Base-by-base conservation (phyloP, 495 filamentous ascomycete species). In the Penicillium malachiteum region DNA sequence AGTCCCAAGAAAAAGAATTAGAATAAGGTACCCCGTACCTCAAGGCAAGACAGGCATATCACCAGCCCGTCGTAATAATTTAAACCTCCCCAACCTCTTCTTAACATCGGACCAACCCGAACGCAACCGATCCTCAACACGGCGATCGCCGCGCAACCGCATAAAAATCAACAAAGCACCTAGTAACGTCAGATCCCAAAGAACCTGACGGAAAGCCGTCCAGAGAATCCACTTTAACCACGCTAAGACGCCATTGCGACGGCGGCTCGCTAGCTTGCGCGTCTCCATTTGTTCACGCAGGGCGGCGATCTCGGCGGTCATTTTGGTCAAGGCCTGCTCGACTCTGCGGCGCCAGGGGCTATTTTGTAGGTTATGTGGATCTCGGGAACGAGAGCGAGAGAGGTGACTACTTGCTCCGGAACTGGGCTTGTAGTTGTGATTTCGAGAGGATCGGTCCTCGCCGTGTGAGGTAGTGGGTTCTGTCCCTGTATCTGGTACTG, bases 271-370 rank as follows among this genome's bases (percentile, higher is more conserved):
- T 17, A 72, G 39, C 13, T 69, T 59, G 33, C 73, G 76, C 3
- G 83, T 80, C 51, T 95, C 89, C 58, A 97, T 87, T 66, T 96
- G 90, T 70, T 98, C 94, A 18, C 94, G 81, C 58, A 96, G 75
- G n/a, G 94, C 94, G 4, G 94, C 90, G 14, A 97, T 84, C 71
- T 98, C 94, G 12, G 92, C 87, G 39, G 92, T 94, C 77, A 98
- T 86, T 62, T 89, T 89, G 40, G 92, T 87, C 52, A 97, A 82
- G 31, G 91, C 90, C 41, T 87, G 82, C 72, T 97, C 93, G 58
- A 97, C 89, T 54, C 88, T 79, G 56, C 83, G 85, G 18, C 87
- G 85, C 90, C 93, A 96, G 62, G 82, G 83, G 39, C 72, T 61
- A 47, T 64, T 59, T 37, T 31, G 32, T 1, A 61, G 55, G 13